Evolutionary conservation across 371 early-diverging fungal species (phyloP).

Genomic region (Fennellomyces sp.): DNA sequence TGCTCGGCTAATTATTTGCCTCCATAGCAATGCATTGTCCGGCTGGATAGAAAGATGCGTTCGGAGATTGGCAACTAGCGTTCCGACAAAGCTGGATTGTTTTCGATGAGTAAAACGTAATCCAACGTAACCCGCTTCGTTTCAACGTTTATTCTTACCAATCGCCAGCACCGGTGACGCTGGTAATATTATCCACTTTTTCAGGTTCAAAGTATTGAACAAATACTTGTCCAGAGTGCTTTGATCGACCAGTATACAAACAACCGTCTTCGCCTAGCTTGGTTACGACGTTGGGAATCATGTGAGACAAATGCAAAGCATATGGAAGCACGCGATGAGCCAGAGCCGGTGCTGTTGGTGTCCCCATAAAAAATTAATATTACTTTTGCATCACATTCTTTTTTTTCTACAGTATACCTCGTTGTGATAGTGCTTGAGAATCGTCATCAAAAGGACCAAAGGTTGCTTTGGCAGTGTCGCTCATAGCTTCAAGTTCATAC

Average conservation of each 20-base stretch:
- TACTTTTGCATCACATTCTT: not conserved
- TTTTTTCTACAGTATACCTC: not conserved
- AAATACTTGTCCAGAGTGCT: not conserved
- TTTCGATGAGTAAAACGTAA: not conserved
- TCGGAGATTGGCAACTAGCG: constrained; percentile 39
- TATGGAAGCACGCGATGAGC: constrained; percentile 24
- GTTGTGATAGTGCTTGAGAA: not conserved
- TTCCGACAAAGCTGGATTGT: constrained; percentile 49
- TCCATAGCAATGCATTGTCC: constrained; percentile 10
- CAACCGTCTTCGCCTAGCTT: constrained; percentile 63
- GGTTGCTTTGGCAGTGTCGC: constrained; percentile 36
- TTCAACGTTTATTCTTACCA: constrained; percentile 41
- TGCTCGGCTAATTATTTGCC: constrained; percentile 25
- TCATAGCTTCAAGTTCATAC: constrained; percentile 68
- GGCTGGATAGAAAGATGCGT: constrained; percentile 7
- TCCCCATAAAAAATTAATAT: not conserved
- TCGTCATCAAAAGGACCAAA: not conserved
- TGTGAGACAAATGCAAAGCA: constrained; percentile 32
- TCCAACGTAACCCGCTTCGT: not conserved
- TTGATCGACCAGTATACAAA: constrained; percentile 32
- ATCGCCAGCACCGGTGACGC: constrained; percentile 79
- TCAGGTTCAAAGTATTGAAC: constrained; percentile 45
- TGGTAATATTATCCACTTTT: constrained; percentile 42
- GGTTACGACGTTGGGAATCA: constrained; percentile 55
- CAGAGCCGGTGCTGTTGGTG: constrained; percentile 7